These are phyloP conservation scores for Phytophthora macrochlamydospora DNA, from an alignment of 352 stramenopile genomes.

Conservation along the genomic window DNA sequence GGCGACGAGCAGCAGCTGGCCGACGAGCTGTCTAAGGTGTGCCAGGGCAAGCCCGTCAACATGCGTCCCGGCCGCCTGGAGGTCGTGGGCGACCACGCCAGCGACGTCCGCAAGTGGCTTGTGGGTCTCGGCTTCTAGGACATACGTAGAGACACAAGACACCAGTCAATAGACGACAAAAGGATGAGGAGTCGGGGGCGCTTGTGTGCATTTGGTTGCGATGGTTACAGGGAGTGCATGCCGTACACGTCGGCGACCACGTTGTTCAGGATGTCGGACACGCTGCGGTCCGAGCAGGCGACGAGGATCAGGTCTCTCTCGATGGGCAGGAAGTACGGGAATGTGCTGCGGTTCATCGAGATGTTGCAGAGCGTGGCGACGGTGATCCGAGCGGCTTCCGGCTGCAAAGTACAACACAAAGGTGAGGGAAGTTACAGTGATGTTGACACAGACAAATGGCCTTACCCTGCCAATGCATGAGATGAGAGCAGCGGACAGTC, in stretches of 20 bases:
- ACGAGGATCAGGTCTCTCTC: constrained; percentile 79
- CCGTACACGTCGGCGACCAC: constrained; percentile 81
- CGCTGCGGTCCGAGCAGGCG: constrained; percentile 74
- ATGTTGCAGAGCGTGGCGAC: constrained; percentile 76
- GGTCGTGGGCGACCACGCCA: constrained; percentile 74
- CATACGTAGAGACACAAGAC: constrained; percentile 14
- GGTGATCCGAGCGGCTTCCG: constrained; percentile 74
- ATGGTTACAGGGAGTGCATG: constrained; percentile 76
- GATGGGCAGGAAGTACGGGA: constrained; percentile 80
- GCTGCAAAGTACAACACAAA: constrained; percentile 35
- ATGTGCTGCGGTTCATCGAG: constrained; percentile 78
- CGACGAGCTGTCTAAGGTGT: constrained; percentile 88
- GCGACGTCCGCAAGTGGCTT: constrained; percentile 85
- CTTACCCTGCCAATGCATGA: constrained; percentile 77
- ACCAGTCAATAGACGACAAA: too few species aligned
- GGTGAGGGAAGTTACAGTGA: constrained; percentile 3
- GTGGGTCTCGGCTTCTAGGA: constrained; percentile 81
- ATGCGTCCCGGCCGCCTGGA: constrained; percentile 76
- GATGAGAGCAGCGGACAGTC: constrained; percentile 56
- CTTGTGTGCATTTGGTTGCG: not conserved
- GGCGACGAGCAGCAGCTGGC: constrained; percentile 80
- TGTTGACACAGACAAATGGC: not conserved
- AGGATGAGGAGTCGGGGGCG: too few species aligned
- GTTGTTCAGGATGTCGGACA: constrained; percentile 83
- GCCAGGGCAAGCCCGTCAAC: constrained; percentile 72